A percentile compares a stretch with the other conserved stretches of the same genome.
Evolutionary conservation across 441 rosid genomes (phyloP).

Genomic region (Arabidopsis hybrid): DNA sequence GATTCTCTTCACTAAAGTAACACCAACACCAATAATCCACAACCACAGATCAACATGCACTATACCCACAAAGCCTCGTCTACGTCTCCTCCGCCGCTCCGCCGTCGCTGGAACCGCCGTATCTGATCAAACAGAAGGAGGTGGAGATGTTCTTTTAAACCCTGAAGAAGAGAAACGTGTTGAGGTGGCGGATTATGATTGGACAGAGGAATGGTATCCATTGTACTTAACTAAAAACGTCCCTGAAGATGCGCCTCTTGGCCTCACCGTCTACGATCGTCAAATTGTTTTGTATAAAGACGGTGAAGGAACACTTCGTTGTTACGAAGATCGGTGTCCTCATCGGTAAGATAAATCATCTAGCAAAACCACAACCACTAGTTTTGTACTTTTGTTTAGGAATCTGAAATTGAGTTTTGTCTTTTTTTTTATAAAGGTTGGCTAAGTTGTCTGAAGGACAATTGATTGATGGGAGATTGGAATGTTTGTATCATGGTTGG

Average conservation of each 20-base stretch:
- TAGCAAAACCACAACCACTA: constrained; percentile 20
- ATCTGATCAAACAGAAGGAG: constrained; percentile 33
- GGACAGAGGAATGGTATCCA: constrained; percentile 97
- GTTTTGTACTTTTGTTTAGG: not conserved
- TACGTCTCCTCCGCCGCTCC: constrained; percentile 36
- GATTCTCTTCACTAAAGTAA: constrained; percentile 24
- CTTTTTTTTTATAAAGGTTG: constrained; percentile 54
- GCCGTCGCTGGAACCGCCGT: constrained; percentile 17
- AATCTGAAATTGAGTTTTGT: not conserved
- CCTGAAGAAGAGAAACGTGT: constrained; percentile 48
- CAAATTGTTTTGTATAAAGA: constrained; percentile 84
- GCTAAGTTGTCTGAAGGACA: constrained; percentile 97
- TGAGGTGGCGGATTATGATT: constrained; percentile 67
- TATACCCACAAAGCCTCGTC: constrained; percentile 17
- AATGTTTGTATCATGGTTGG: constrained; percentile 98
- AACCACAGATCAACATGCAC: constrained; percentile 29
- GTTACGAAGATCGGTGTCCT: constrained; percentile 89
- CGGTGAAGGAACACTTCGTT: constrained; percentile 67
- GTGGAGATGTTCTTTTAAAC: constrained; percentile 43
- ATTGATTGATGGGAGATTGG: constrained; percentile 84
- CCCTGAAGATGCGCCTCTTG: constrained; percentile 93
- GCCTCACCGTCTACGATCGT: constrained; percentile 82
- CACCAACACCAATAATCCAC: constrained; percentile 14
- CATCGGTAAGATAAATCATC: constrained; percentile 63
- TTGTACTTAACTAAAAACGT: constrained; percentile 83